Percentiles rank a stretch among this genome's conserved stretches.
Evolutionary conservation across 805 yeast genomes (phyloP).

Genomic region (Groenewaldozyma tartarivorans): DNA sequence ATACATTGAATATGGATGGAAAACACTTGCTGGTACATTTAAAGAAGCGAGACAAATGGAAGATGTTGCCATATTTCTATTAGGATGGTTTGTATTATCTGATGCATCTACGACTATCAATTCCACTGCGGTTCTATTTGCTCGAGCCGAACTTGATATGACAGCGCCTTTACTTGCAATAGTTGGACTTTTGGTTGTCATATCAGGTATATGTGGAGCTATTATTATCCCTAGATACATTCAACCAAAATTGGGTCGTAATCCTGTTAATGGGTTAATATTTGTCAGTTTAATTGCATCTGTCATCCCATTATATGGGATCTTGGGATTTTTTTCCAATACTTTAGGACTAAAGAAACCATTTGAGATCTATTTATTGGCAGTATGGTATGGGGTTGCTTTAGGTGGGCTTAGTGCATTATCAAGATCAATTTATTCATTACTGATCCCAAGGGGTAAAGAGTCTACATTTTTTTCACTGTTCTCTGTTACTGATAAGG

Average conservation of each 20-base stretch:
- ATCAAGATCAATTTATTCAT: slow-evolving; percentile 56
- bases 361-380: slow-evolving; percentile 60
- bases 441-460: slow-evolving; percentile 64
- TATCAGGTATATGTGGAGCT: slow-evolving; percentile 63
- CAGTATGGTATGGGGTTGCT: slow-evolving; percentile 67
- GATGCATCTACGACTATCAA: slow-evolving; percentile 73
- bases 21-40: slow-evolving; percentile 44
- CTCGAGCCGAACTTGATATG: slow-evolving; percentile 63
- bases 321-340: slow-evolving; percentile 50
- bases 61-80: slow-evolving; percentile 56
- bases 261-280: slow-evolving; percentile 41
- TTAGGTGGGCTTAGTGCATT: slow-evolving; percentile 66
- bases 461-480: slow-evolving; percentile 70
- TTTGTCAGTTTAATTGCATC: slow-evolving; percentile 51
- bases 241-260: slow-evolving; percentile 26
- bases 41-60: slow-evolving; percentile 48
- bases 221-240: slow-evolving; percentile 40
- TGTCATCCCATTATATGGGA: slow-evolving; percentile 62
- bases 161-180: slow-evolving; percentile 53
- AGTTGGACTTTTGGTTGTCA: slow-evolving; percentile 56
- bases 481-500: slow-evolving; percentile 72
- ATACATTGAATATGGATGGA: slow-evolving; percentile 54
- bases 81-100: slow-evolving; percentile 70
- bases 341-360: slow-evolving; percentile 50
- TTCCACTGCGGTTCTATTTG: slow-evolving; percentile 69